Evolutionary conservation across 805 yeast genomes (phyloP).

Genomic region (Kuraishia hungarica): DNA sequence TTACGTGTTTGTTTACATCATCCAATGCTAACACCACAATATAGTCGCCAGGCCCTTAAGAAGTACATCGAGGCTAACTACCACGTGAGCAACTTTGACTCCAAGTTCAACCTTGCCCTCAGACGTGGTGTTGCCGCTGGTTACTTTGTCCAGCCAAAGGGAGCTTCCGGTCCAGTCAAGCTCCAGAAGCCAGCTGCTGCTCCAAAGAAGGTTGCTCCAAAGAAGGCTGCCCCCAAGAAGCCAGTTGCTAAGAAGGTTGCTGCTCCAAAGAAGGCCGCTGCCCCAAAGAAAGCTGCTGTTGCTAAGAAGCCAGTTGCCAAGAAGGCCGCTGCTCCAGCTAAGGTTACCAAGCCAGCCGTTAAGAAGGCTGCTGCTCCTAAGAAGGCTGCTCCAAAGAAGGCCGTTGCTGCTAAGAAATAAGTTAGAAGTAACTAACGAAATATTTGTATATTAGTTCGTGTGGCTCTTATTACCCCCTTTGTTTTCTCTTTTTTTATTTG

Average conservation of each 20-base stretch:
- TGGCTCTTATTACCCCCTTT: neutral
- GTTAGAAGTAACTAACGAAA: neutral
- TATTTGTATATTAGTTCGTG: neutral
- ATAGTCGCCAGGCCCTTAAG: slow-evolving; percentile 79
- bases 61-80: slow-evolving; percentile 64
- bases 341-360: slow-evolving; percentile 1
- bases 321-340: slow-evolving; percentile 11
- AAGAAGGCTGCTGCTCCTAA: slow-evolving; percentile 1
- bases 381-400: slow-evolving; percentile 16
- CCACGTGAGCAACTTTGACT: slow-evolving; percentile 59
- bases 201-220: slow-evolving; percentile 19
- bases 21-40: neutral
- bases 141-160: slow-evolving; percentile 77
- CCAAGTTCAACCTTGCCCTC: slow-evolving; percentile 68
- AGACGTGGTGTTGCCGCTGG: slow-evolving; percentile 77
- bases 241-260: slow-evolving; percentile 16
- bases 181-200: slow-evolving; percentile 33
- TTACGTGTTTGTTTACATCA: neutral
- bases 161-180: slow-evolving; percentile 82
- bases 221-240: slow-evolving; percentile 24
- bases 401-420: slow-evolving; percentile 8
- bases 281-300: slow-evolving; percentile 16
- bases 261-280: slow-evolving; percentile 4
- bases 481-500: neutral
- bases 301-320: slow-evolving; percentile 5